A percentile compares a stretch with the other conserved stretches of the same genome.
These are phyloP conservation scores for Pythium volutum DNA, from an alignment of 352 stramenopile genomes.

Conservation along the genomic window DNA sequence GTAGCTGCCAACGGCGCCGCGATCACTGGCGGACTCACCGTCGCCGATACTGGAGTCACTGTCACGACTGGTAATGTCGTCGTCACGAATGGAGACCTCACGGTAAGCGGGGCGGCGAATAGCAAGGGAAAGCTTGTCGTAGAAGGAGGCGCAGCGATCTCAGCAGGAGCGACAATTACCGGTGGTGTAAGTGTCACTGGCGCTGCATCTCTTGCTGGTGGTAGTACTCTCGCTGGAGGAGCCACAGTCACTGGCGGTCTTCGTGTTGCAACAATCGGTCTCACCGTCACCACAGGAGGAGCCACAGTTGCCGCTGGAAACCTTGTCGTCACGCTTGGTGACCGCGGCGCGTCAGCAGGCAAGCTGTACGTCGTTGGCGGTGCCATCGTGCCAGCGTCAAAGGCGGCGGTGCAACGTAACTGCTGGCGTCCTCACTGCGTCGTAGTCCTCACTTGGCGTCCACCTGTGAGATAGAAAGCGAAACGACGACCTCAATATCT, in stretches of 20 bases:
- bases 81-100: not conserved
- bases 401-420: not conserved
- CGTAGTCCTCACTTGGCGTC: not conserved
- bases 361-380: too few species aligned
- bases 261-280: not conserved
- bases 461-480: not conserved
- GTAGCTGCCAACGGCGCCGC: conserved; percentile 7
- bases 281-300: not conserved
- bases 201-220: too few species aligned
- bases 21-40: conserved; percentile 32
- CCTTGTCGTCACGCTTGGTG: too few species aligned
- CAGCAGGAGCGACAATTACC: not conserved
- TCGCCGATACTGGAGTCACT: conserved; percentile 32
- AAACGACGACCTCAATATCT: not conserved
- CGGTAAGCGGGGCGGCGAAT: not conserved
- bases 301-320: not conserved
- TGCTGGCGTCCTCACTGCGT: not conserved
- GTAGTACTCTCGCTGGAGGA: not conserved
- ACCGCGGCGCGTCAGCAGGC: too few species aligned
- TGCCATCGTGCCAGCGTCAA: not conserved
- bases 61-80: conserved; percentile 17
- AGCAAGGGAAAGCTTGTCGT: not conserved
- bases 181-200: not conserved
- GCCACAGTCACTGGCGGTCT: not conserved
- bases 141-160: too few species aligned